Percentiles rank a stretch among this genome's conserved stretches.
These are phyloP conservation scores for Lenzites betulinus DNA, from an alignment of 768 basidiomycete species.

Conservation along the genomic window DNA sequence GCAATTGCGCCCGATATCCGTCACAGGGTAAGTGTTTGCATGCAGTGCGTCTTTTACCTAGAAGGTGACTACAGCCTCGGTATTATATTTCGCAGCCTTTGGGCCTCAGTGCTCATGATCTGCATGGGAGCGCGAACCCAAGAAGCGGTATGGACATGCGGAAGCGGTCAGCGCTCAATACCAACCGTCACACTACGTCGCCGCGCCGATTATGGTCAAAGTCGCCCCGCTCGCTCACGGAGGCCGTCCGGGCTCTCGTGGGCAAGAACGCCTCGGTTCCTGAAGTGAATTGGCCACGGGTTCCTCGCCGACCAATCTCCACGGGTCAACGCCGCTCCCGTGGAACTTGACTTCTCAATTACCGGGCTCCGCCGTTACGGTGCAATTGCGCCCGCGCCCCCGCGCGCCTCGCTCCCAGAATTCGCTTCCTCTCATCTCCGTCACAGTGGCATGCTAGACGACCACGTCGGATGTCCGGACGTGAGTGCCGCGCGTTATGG, in stretches of 20 bases:
- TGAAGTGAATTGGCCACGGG: neutral
- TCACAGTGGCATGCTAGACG: neutral
- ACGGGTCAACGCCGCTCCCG: neutral
- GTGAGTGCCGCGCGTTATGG: neutral
- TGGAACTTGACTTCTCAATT: neutral
- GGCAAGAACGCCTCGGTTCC: neutral
- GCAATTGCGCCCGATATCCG: no score
- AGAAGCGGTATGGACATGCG: neutral
- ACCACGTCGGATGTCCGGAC: neutral
- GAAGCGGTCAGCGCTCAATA: neutral
- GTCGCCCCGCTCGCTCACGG: neutral
- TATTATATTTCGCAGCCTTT: neutral
- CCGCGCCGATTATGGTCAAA: neutral
- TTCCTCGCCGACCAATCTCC: neutral
- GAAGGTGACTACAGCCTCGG: no score
- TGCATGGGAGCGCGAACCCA: neutral
- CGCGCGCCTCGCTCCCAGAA: neutral
- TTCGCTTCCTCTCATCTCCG: constrained; percentile 3
- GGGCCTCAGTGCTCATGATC: neutral
- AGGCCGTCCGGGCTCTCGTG: constrained; percentile 1
- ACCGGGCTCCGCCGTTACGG: neutral
- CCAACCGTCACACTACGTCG: neutral
- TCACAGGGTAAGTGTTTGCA: no score
- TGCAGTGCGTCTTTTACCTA: no score
- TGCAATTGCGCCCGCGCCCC: neutral